Percentiles rank a stretch among this genome's conserved stretches.
These are phyloP conservation scores for Pseudotsuga menziesii DNA, from an alignment of 75 land plant species.

Conservation along the genomic window DNA sequence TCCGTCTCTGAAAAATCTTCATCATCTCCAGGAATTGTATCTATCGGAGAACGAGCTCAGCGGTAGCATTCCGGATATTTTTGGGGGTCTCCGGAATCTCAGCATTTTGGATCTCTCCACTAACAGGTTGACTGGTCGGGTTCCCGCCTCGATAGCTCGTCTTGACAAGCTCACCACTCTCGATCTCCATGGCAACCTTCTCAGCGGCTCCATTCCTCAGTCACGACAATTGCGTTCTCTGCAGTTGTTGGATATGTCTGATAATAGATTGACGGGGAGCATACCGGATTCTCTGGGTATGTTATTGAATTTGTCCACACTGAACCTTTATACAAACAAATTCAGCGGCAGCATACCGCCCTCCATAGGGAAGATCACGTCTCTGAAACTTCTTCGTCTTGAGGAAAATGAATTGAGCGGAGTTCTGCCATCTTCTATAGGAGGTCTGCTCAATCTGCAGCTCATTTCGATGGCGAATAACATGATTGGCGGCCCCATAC, in stretches of 20 bases:
- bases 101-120: constrained; percentile 44
- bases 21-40: not conserved
- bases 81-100: constrained; percentile 36
- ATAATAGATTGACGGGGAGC: constrained; percentile 45
- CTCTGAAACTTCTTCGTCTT: constrained; percentile 35
- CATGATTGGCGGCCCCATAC: not conserved
- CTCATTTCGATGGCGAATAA: constrained; percentile 50
- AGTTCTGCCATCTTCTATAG: constrained; percentile 42
- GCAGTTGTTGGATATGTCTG: constrained; percentile 43
- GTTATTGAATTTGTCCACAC: constrained; percentile 30
- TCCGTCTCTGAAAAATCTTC: no score
- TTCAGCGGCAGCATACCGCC: constrained; percentile 58
- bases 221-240: constrained; percentile 16
- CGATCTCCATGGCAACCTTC: constrained; percentile 45
- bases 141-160: constrained; percentile 37
- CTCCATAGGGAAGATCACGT: constrained; percentile 39
- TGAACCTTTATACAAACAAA: constrained; percentile 51
- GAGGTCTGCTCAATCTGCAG: constrained; percentile 30
- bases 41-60: constrained; percentile 56
- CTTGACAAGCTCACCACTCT: constrained; percentile 36
- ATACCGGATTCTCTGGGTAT: constrained; percentile 44
- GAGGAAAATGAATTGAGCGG: constrained; percentile 77
- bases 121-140: constrained; percentile 45
- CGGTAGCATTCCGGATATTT: constrained; percentile 51
- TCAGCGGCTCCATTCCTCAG: constrained; percentile 63